Evolutionary conservation across 495 filamentous ascomycete species (phyloP), one percentile per base, ranked within the genome.

Genomic region (Penicillium simplicissimum): DNA sequence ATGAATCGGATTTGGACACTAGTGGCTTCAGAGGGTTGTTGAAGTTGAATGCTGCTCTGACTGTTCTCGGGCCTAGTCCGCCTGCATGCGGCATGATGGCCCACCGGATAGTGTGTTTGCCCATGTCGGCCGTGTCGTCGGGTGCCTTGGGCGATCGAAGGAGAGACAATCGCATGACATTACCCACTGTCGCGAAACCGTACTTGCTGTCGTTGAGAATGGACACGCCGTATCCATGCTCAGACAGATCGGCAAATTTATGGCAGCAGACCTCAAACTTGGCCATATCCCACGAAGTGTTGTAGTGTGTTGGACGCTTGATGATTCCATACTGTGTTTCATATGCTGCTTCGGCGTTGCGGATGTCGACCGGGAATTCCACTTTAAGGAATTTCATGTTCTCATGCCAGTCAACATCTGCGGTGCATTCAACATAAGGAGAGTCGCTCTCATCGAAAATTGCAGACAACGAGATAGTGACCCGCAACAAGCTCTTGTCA

Each of bases 231-330:
- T 96, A 97, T 37, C 86, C 87, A 69, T 92, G 79, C 72, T 98
- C 95, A 8, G 91, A 96, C 55, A 98, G 82, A 74, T 98, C 95
- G 15, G 95, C 94, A 80, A 90, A 98, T 73, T 91, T 94, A 78
- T 98, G 95, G 74, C 90, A 93, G 84, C 93, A 97, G 48, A 98
- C 95, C 78, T 98, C 95, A 65, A 98, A 98, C 69, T 97, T 97
- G 66, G 95, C 95, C 94, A 96, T 97, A 67, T 98, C 95, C 95
- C 95, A 84, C 81, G 77, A 84, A 14, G 93, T 96, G 74, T 97
- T 96, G 80, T 94, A 96, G 78, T 96, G 95, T 0, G 95, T 98
- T 8, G 95, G 93, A 38, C 95, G 86, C 61, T 82, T 82, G 63
- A 95, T 84, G 57, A 96, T 84, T 62, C 95, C 95, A 66, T 90